Base-by-base conservation (phyloP, 2,329 filamentous ascomycete species). In the Epichloe uncinata region DNA sequence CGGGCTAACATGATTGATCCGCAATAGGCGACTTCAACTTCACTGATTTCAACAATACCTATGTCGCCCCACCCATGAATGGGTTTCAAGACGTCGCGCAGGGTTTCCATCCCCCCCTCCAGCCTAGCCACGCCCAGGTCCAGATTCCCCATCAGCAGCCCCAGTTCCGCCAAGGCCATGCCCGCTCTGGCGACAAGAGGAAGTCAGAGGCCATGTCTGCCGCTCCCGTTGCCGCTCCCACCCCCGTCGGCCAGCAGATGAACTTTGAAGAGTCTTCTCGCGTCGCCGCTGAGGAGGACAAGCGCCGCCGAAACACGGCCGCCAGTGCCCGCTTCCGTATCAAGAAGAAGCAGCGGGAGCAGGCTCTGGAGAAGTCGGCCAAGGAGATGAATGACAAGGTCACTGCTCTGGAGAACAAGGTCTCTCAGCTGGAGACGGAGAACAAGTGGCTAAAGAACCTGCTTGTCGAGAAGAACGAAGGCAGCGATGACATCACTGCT, bases 291-390 rank as follows among this genome's bases (percentile, higher is more conserved):
- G 88, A 95, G 66, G 88, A 95, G 68, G 88, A 95, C 65, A 94
- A 94, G 71, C 84, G 88, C 46, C 81, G 87, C 52, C 82, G 88
- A 55, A 95, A 95, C 70, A 94, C 89, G 2, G 88, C 88, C 34
- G 88, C 88, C 50, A 89, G 84, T 56, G 88, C 88, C 16, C 84
- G 88, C 46, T 95, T 95, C 76, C 84, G 88, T 52, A 81, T 93
- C 64, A 95, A 95, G 81, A 95, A 95, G 83, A 95, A 95, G 79
- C 87, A 93, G 70, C 84, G 88, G 47, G 88, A 95, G 72, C 85
- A 90, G 66, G 84, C 86, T 8, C 79, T 94, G 48, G 87, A 91
- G 67, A 81, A 81, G 61, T 84, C 81, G 3, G 83, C 87, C 59
- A 88, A 89, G 67, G 88, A 94, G 57, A 86, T 91, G 69, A 79